Evolutionary conservation across 2,329 filamentous ascomycete species (phyloP).

Genomic region (Fusarium scirpi): DNA sequence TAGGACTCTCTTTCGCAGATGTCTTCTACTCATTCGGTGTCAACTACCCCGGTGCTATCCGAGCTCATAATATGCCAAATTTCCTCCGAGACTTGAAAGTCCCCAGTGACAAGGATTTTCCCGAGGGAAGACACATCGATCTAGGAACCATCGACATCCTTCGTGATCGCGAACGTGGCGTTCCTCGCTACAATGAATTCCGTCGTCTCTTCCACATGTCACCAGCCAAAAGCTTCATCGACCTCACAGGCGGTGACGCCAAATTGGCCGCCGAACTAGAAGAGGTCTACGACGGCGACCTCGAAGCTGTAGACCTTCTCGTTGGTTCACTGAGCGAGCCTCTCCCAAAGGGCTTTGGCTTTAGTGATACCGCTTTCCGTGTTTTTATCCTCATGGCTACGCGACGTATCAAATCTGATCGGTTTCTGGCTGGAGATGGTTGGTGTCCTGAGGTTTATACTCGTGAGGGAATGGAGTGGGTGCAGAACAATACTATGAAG

Average conservation of each 20-base stretch:
- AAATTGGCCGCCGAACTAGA: conserved; percentile 19
- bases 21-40: conserved; percentile 31
- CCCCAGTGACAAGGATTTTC: conserved; percentile 17
- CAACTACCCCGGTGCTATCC: conserved; percentile 20
- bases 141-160: conserved; percentile 30
- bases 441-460: conserved; percentile 35
- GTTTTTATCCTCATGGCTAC: conserved; percentile 33
- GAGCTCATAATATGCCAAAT: conserved; percentile 30
- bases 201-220: conserved; percentile 28
- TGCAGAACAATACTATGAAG: conserved; percentile 31
- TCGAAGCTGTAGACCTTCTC: conserved; percentile 14
- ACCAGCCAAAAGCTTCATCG: conserved; percentile 8
- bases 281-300: conserved; percentile 10
- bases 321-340: conserved; percentile 26
- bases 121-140: conserved; percentile 15
- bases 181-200: conserved; percentile 32
- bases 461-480: conserved; percentile 25
- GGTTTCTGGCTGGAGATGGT: conserved; percentile 21
- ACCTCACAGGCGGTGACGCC: conserved; percentile 17
- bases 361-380: conserved; percentile 28
- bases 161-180: conserved; percentile 26
- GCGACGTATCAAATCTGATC: conserved; percentile 28
- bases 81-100: conserved; percentile 19
- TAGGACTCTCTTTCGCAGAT: conserved; percentile 12
- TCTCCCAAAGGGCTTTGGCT: conserved; percentile 18